Evolutionary conservation across 345 rosid species (phyloP), one percentile per base, ranked within the genome.

Genomic region (Gossypium stocksii): DNA sequence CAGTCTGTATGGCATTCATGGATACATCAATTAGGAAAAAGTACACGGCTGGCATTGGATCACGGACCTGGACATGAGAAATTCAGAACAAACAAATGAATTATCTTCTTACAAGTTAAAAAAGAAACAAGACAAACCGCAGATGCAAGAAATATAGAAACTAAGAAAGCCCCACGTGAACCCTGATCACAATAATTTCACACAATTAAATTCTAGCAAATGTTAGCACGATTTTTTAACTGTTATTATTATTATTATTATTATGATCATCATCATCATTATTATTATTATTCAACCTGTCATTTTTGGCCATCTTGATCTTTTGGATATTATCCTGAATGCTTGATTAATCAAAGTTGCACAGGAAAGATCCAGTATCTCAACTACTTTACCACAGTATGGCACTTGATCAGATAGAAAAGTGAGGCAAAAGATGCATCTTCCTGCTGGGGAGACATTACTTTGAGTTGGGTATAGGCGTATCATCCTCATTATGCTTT

Each of bases 21-120:
- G 98, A 93, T 76, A 95, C 99, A 85, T 93, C 99, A 81, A 95
- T 81, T 60, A 93, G 94, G 81, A 93, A 93, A 89, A 95, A 93
- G 79, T 86, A 93, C 38, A 95, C 94, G 11, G 96, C 94, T 19
- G 97, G 98, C 99, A 95, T 95, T 69, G 99, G 98, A 77, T 95
- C 99, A 74, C 99, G 97, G 74, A 93, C 88, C 99, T 95, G 85
- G 58, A 59, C 74, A 64, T 63, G 44, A 80, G 34, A 73, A 68
- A 71, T 66, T 59, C 65, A 77, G 51, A 46, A 66, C 75, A 60
- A 46, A 66, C 58, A 13, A 72, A 45, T 68, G 15, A 51, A 9
- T 25, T n/a, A 61, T 54, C 17, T 16, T 3, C 27, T 13, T 2
- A 59, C 69, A 44, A 76, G 22, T 43, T 14, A 16, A 27, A 49